These are phyloP conservation scores for Rhododendron griersonianum DNA, from an alignment of 148 eudicot species.

Conservation along the genomic window DNA sequence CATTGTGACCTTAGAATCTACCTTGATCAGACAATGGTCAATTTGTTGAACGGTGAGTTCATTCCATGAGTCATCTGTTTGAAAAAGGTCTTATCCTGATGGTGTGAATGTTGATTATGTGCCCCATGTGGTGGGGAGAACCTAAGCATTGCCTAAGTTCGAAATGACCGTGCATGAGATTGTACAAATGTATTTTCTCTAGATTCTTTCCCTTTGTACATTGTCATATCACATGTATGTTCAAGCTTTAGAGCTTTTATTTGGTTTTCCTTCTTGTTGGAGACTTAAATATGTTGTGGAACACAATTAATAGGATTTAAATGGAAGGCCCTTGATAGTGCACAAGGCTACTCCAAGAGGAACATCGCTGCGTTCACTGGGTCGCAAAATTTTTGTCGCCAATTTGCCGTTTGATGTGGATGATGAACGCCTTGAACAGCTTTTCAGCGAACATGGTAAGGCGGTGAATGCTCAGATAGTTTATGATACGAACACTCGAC, in stretches of 20 bases:
- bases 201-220: not conserved
- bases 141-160: not conserved
- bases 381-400: constrained; percentile 66
- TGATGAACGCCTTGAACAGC: constrained; percentile 54
- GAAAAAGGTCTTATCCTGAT: not conserved
- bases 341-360: constrained; percentile 94
- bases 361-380: constrained; percentile 46
- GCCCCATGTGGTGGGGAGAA: not conserved
- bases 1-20: not conserved
- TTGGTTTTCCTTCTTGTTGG: not conserved
- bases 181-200: not conserved
- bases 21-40: not conserved
- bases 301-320: constrained; percentile 40
- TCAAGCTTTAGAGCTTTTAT: not conserved
- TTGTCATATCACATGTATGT: not conserved
- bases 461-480: constrained; percentile 62
- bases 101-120: not conserved
- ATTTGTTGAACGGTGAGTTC: not conserved
- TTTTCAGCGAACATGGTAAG: constrained; percentile 70
- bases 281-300: constrained; percentile 4
- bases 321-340: constrained; percentile 65
- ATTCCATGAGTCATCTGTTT: not conserved
- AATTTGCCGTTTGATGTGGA: constrained; percentile 84
- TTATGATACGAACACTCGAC: constrained; percentile 61
- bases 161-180: constrained; percentile 1